Evolutionary conservation across 2,329 filamentous ascomycete genomes (phyloP).

Genomic region (Nakataea oryzae): DNA sequence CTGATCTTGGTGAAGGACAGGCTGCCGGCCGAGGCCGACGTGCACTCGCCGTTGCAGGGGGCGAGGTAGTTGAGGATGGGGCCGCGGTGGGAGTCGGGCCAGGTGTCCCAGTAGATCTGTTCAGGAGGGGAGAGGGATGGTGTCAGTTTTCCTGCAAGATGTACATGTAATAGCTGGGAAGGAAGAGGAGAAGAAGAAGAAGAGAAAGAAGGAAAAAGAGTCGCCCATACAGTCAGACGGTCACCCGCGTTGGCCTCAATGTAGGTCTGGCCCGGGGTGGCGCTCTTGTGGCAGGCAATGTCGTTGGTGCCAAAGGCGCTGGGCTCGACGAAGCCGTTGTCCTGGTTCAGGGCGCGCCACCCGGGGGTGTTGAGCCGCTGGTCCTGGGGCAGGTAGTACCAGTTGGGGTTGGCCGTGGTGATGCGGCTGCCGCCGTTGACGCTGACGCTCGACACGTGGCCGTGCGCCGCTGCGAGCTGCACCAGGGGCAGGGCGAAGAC

Average conservation of each 20-base stretch:
- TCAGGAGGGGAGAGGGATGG: not conserved
- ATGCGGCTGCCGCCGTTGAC: not conserved
- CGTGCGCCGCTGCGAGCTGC: not conserved
- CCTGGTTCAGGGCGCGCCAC: slow-evolving; percentile 30
- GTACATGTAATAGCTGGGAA: no score
- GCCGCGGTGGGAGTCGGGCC: slow-evolving; percentile 33
- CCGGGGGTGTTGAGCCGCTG: slow-evolving; percentile 16
- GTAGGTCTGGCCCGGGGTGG: slow-evolving; percentile 17
- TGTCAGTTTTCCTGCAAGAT: not conserved
- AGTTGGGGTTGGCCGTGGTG: not conserved
- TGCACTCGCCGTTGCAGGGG: slow-evolving; percentile 7
- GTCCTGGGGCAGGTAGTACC: not conserved
- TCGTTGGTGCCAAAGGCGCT: slow-evolving; percentile 25
- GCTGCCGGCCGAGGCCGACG: slow-evolving; percentile 4
- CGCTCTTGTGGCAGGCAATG: slow-evolving; percentile 35
- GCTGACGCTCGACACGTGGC: not conserved
- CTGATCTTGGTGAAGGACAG: slow-evolving; percentile 10
- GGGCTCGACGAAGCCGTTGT: slow-evolving; percentile 39
- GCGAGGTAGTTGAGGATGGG: slow-evolving; percentile 58
- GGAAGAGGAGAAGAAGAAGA: no score
- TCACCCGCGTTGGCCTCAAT: slow-evolving; percentile 24
- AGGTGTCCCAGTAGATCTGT: slow-evolving; percentile 27
- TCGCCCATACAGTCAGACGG: slow-evolving; percentile 18
- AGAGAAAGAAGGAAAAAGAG: no score
- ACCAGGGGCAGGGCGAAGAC: not conserved